These are phyloP conservation scores for Apiosordaria backusii DNA, from an alignment of 495 filamentous ascomycete species.

Conservation along the genomic window DNA sequence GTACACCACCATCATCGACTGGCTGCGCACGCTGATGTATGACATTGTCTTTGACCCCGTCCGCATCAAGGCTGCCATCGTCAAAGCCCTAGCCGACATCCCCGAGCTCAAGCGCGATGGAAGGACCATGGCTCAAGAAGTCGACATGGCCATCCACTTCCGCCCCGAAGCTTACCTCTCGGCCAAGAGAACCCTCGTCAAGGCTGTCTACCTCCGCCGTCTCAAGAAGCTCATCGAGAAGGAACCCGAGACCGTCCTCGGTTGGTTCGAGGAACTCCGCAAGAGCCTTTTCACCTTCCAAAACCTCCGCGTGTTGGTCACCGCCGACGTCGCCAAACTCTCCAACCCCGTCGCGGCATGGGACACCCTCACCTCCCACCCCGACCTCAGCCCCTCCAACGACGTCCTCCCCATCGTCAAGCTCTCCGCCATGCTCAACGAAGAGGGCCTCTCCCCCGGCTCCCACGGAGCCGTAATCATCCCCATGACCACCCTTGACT, in stretches of 20 bases:
- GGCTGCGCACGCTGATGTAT: slow-evolving; percentile 83
- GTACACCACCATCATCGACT: slow-evolving; percentile 75
- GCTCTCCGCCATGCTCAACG: slow-evolving; percentile 58
- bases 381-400: slow-evolving; percentile 42
- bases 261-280: slow-evolving; percentile 72
- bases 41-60: slow-evolving; percentile 79
- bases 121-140: slow-evolving; percentile 68
- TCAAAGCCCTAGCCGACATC: slow-evolving; percentile 84
- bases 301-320: slow-evolving; percentile 81
- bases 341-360: slow-evolving; percentile 77
- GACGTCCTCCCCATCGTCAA: slow-evolving; percentile 45
- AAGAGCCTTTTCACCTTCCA: slow-evolving; percentile 68
- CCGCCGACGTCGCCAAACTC: slow-evolving; percentile 76
- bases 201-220: slow-evolving; percentile 81
- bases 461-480: slow-evolving; percentile 69
- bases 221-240: slow-evolving; percentile 71
- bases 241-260: slow-evolving; percentile 66
- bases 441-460: slow-evolving; percentile 69
- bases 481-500: slow-evolving; percentile 89
- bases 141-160: slow-evolving; percentile 77
- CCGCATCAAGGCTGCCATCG: slow-evolving; percentile 77
- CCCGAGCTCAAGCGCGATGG: slow-evolving; percentile 90
- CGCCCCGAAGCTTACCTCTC: slow-evolving; percentile 67
- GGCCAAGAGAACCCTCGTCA: slow-evolving; percentile 78
- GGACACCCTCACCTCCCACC: slow-evolving; percentile 55